A percentile compares a stretch with the other conserved stretches of the same genome.
These are phyloP conservation scores for Sparassis latifolia DNA, from an alignment of 1,284 basidiomycete species.

Conservation along the genomic window DNA sequence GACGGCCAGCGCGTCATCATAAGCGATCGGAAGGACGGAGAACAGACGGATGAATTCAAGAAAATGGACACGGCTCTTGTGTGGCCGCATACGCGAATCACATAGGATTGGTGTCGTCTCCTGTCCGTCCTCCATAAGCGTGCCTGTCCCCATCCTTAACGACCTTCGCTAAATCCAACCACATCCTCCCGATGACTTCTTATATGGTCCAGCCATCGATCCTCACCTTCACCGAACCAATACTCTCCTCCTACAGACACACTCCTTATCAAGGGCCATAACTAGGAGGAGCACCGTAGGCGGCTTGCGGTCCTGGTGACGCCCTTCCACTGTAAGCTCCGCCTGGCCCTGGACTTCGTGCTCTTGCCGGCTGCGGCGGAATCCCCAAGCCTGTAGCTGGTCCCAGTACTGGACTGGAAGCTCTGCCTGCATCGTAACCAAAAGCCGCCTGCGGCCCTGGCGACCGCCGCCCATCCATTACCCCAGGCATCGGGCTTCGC, in stretches of 20 bases:
- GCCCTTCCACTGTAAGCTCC: conserved; percentile 29
- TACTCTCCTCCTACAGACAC: neutral
- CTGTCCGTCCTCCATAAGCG: neutral
- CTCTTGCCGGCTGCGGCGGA: conserved; percentile 5
- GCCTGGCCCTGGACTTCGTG: conserved; percentile 25
- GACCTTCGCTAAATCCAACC: neutral
- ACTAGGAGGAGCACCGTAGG: conserved; percentile 17
- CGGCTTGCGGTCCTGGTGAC: conserved; percentile 41
- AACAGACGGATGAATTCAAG: conserved; percentile 4
- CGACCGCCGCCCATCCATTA: conserved; percentile 14
- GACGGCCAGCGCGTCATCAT: neutral
- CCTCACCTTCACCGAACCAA: neutral
- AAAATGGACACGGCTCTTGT: neutral
- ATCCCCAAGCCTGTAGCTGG: conserved; percentile 9
- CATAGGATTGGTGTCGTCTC: conserved; percentile 2
- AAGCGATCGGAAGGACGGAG: neutral
- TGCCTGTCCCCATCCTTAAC: neutral
- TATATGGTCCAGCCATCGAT: conserved; percentile 8
- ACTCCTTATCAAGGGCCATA: conserved; percentile 2
- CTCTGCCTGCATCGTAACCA: conserved; percentile 17
- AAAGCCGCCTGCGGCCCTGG: conserved; percentile 1
- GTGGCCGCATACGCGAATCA: conserved; percentile 4
- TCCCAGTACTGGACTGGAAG: neutral
- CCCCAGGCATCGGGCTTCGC: conserved; percentile 23
- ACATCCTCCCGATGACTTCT: neutral